A percentile compares a stretch with the other conserved stretches of the same genome.
These are phyloP conservation scores for Starmerella apis DNA, from an alignment of 805 yeast species.

Conservation along the genomic window DNA sequence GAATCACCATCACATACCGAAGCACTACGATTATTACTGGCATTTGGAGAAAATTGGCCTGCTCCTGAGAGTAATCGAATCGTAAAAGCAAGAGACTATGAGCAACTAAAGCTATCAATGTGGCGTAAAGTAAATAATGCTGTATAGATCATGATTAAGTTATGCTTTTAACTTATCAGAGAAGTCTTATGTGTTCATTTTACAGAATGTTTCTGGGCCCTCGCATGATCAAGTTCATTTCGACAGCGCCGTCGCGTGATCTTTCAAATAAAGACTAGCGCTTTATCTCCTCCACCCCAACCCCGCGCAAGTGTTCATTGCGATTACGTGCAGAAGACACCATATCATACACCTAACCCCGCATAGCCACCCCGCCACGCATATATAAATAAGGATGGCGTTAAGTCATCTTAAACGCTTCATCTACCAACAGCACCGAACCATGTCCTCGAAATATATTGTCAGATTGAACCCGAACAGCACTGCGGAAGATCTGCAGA, in stretches of 20 bases:
- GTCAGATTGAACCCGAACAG: constrained; percentile 23
- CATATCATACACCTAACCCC: constrained; percentile 1
- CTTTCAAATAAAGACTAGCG: background rate
- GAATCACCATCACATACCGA: background rate
- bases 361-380: constrained; percentile 7
- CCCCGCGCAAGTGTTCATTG: constrained; percentile 1
- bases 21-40: constrained; percentile 9
- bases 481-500: constrained; percentile 25
- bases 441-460: constrained; percentile 20
- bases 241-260: too few relatives aligned
- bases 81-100: constrained; percentile 7
- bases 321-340: background rate
- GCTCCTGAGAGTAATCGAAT: background rate
- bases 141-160: background rate
- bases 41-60: constrained; percentile 9
- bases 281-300: background rate
- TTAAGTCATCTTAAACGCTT: background rate
- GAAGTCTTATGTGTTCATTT: too few relatives aligned
- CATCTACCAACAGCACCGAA: background rate
- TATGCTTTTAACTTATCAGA: background rate
- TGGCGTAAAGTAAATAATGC: background rate
- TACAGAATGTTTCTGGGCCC: too few relatives aligned
- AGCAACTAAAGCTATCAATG: constrained; percentile 8
- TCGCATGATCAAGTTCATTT: too few relatives aligned
- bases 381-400: constrained; percentile 3